Evolutionary conservation across 179 eudicot species (phyloP), one percentile per base, ranked within the genome.

Genomic region (Sideroxylon spinosum): DNA sequence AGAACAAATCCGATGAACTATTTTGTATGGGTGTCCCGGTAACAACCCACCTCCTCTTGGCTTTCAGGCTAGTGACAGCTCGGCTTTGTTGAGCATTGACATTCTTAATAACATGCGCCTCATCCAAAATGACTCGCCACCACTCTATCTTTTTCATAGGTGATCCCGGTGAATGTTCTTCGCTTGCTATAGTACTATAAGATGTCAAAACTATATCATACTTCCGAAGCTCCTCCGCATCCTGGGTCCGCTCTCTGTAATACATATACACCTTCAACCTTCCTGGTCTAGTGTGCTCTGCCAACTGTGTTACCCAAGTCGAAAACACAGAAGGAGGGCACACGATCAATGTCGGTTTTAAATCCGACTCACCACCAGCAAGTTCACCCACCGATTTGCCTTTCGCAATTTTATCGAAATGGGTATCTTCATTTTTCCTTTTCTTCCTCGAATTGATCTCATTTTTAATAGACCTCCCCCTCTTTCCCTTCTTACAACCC

Each of bases 11-110:
- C 78, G 81, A 79, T 2, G 95, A 88, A 82, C 90, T 86, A 82
- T 95, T 95, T 63, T 95, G 98, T 75, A 95, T 84, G 22, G 99
- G 99, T 55, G 99, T 95, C 71, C 99, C 99, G 0, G 97, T 90
- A 68, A 95, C 98, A 77, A 84, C 92, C 98, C 98, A 95, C 82
- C 99, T 90, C 69, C 92, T 77, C 69, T 81, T 88, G 60, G 93
- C 89, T 76, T 84, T 87, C 80, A 95, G 82, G n/a, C 84, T 80
- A 75, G 83, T 86, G 26, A 95, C 99, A 7, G 97, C 98, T 0
- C 82, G 88, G 71, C 91, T 89, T 76, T 88, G 93, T 77, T 83
- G 86, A 48, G 98, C 84, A 68, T 76, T 85, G 11, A 80, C 82
- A 83, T 95, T 93, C 87, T 90, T 95, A 73, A 95, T 88, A 79